Evolutionary conservation across 306 rosid genomes (phyloP).

Genomic region (Elaeagnus macrophylla): DNA sequence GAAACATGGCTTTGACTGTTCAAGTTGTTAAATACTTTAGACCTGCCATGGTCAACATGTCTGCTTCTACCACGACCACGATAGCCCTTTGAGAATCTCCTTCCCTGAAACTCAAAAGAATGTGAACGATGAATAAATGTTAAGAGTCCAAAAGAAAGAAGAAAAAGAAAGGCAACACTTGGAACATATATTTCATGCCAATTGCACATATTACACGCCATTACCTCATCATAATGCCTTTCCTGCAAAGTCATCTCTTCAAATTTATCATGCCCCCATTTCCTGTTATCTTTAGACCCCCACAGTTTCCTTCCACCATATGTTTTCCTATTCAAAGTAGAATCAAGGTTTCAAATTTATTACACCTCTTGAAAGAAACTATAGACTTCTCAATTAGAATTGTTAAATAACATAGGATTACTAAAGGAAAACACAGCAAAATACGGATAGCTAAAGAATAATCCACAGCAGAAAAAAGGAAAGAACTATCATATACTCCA

Average conservation of each 20-base stretch:
- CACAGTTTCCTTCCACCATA: constrained; percentile 85
- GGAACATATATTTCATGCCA: neutral
- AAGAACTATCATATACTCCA: too few species aligned
- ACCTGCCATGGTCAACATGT: constrained; percentile 44
- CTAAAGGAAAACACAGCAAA: too few species aligned
- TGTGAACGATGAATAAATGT: constrained; percentile 12
- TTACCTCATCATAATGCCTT: constrained; percentile 64
- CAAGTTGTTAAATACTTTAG: constrained; percentile 32
- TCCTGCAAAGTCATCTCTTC: constrained; percentile 74
- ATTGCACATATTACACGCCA: constrained; percentile 4
- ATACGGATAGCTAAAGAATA: too few species aligned
- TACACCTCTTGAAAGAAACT: too few species aligned
- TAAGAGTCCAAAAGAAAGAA: neutral
- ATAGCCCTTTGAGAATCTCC: constrained; percentile 49
- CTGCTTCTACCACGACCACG: constrained; percentile 54
- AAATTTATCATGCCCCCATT: constrained; percentile 95
- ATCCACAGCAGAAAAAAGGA: too few species aligned
- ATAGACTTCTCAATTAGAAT: too few species aligned
- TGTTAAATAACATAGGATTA: too few species aligned
- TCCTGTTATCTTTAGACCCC: constrained; percentile 88
- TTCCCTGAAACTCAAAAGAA: constrained; percentile 37
- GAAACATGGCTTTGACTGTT: constrained; percentile 46
- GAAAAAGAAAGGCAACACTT: too few species aligned
- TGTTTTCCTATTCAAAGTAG: constrained; percentile 27
- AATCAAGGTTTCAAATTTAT: neutral